Evolutionary conservation across 805 yeast genomes (phyloP), one percentile per base, ranked within the genome.

Genomic region (Lachancea thermotolerans): DNA sequence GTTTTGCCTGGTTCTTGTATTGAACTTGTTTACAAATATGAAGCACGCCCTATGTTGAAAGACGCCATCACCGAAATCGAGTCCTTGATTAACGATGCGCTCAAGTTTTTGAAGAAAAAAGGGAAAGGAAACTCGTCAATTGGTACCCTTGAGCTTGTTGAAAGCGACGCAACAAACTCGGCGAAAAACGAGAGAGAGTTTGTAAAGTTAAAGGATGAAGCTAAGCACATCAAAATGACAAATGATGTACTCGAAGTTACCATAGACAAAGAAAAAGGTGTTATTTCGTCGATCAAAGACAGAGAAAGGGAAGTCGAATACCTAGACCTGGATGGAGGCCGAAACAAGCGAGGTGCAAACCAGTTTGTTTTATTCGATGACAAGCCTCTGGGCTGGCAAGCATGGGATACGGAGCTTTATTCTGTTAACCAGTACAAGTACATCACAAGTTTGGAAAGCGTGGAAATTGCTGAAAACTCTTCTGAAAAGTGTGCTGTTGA

Each of bases 1-100:
- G 97, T 91, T n/a, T 72, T 93, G 42, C 99, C 99, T 2, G 99
- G 99, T 2, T 83, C 95, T 5, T 87, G 96, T 66, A 91, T 91
- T 57, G 96, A 88, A 50, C 79, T 87, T 80, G 96, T 93, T 11
- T 91, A 93, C 60, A 80, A 77, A 40, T 89, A 88, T 55, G 93
- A 85, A 56, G 97, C 91, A 9, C 77, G 81, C 59, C 90, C 91
- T 29, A 81, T 86, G 77, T 73, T 90, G 55, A 70, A 69, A 5
- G 66, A 72, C 12, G 83, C 82, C 18, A 68, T 83, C 47, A 66
- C 70, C 15, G 67, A 69, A 17, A 81, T 82, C 35, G 72, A 75
- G 35, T 54, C 66, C 4, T 69, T 93, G 56, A 73, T 79, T 28
- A 53, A 66, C 2, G 68, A 72, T 1, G 82, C 86, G 1, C 58